A percentile compares a stretch with the other conserved stretches of the same genome.
Conservation (phyloP, 352 stramenopile genomes). For the Blastocystis sp. region DNA sequence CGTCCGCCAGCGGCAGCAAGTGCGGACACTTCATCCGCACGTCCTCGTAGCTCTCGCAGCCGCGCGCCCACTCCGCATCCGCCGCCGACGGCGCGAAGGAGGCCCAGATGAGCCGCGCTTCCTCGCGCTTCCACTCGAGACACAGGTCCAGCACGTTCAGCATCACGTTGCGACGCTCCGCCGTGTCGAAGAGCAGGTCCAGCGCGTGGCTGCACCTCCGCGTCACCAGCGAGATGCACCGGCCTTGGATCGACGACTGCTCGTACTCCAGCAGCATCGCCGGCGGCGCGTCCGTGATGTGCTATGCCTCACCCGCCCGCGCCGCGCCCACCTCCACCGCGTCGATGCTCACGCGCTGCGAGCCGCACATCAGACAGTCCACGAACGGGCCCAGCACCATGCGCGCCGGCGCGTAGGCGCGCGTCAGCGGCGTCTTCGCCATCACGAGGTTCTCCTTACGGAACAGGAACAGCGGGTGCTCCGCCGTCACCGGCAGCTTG, state of each 20-base stretch:
- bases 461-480: constrained; percentile 5
- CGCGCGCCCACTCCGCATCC: not conserved
- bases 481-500: not conserved
- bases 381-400: constrained; percentile 42
- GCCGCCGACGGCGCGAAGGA: not conserved
- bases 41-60: constrained; percentile 18
- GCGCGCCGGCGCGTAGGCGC: not conserved
- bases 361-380: not conserved
- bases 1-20: not conserved
- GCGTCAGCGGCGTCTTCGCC: constrained; percentile 20
- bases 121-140: constrained; percentile 36
- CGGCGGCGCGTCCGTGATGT: constrained; percentile 27
- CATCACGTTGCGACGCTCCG: constrained; percentile 16
- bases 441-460: not conserved
- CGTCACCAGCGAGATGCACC: constrained; percentile 38
- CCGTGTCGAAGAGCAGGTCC: constrained; percentile 20
- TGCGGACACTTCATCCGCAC: not conserved
- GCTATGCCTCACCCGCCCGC: not conserved
- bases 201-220: not conserved
- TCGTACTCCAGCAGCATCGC: constrained; percentile 53
- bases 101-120: not conserved
- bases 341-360: not conserved
- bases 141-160: constrained; percentile 53
- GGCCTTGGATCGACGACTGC: not conserved
- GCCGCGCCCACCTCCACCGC: not conserved